Percentiles rank a stretch among this genome's conserved stretches.
phyloP scores from a whole-genome alignment of 2,329 filamentous ascomycete genomes.

The Ophiostoma sp. region DNA sequence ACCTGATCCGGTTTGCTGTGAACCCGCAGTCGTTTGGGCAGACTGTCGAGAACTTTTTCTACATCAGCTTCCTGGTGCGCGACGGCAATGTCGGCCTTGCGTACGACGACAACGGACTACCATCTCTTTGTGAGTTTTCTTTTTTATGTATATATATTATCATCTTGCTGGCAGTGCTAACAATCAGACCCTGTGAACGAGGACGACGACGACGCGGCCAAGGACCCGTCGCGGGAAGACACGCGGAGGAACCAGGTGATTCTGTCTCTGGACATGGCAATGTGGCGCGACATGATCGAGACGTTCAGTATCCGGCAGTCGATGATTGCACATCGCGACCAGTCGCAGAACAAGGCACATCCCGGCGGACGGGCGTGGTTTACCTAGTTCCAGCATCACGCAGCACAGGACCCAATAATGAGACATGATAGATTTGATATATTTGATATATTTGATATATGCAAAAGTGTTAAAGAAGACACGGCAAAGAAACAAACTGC shows the following conservation, averaged over 20 bases:
- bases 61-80: conserved; percentile 86
- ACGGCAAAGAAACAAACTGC: too few species aligned
- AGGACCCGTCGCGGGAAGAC: conserved; percentile 20
- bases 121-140: conserved; percentile 43
- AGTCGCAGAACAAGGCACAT: conserved; percentile 33
- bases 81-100: conserved; percentile 75
- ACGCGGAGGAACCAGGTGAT: conserved; percentile 70
- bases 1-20: conserved; percentile 79
- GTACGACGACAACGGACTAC: conserved; percentile 66
- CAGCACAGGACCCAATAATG: neutral
- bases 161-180: neutral
- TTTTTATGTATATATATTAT: neutral
- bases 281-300: conserved; percentile 72
- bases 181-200: conserved; percentile 41
- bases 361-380: conserved; percentile 26
- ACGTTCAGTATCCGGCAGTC: conserved; percentile 70
- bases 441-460: neutral
- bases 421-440: neutral
- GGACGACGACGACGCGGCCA: conserved; percentile 41
- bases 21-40: conserved; percentile 90
- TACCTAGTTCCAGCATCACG: conserved; percentile 3
- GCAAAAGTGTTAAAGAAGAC: neutral
- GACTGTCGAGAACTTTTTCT: conserved; percentile 95
- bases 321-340: conserved; percentile 73
- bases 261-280: conserved; percentile 77